Evolutionary conservation across 352 stramenopile species (phyloP).

Genomic region (Thalassiosira livingstoniorum): DNA sequence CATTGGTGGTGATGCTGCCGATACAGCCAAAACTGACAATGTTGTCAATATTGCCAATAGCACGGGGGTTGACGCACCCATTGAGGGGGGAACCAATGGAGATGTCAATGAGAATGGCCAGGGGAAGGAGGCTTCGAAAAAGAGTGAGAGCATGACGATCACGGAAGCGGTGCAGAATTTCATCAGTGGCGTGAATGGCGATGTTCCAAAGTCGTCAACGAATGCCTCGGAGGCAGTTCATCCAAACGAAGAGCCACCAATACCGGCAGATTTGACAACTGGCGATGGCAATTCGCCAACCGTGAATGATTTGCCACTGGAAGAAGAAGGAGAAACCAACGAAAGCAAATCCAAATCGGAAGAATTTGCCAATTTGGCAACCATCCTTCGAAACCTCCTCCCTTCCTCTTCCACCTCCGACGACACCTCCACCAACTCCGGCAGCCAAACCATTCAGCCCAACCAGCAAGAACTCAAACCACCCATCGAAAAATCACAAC

Average conservation of each 20-base stretch:
- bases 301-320: background rate
- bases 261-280: background rate
- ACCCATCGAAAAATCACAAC: background rate
- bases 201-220: background rate
- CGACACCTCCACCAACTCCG: background rate
- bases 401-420: background rate
- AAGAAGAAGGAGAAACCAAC: background rate
- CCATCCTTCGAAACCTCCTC: constrained; percentile 3
- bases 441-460: background rate
- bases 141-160: background rate
- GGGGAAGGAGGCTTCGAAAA: background rate
- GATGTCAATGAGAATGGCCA: background rate
- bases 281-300: background rate
- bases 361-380: background rate
- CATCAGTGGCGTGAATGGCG: background rate
- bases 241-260: constrained; percentile 20
- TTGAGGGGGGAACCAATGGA: background rate
- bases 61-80: background rate
- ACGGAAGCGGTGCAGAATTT: background rate
- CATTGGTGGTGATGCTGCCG: background rate
- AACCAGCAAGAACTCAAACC: background rate
- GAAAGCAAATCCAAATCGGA: background rate
- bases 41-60: background rate
- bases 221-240: background rate
- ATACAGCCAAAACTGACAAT: background rate